Percentiles rank a stretch among this genome's conserved stretches.
phyloP scores from a whole-genome alignment of 2,329 filamentous ascomycete genomes.

The Calonectria hawksworthii region DNA sequence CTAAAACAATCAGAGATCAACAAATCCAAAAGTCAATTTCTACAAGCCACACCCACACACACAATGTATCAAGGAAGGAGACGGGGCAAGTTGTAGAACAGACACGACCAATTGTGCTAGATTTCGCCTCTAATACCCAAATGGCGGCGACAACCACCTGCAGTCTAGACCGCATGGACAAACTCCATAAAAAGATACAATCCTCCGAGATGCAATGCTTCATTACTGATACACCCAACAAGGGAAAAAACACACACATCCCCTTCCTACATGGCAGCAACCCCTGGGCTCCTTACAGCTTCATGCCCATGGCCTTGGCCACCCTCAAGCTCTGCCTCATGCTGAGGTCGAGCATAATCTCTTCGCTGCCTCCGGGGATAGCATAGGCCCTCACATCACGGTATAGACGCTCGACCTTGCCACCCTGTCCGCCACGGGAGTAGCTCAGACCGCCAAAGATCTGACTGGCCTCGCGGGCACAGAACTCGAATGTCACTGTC shows the following conservation, averaged over 20 bases:
- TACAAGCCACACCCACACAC: background rate
- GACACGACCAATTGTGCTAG: background rate
- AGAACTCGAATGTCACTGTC: constrained; percentile 97
- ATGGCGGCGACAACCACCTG: constrained; percentile 9
- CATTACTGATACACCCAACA: constrained; percentile 17
- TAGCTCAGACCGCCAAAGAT: constrained; percentile 97
- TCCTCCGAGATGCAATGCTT: constrained; percentile 13
- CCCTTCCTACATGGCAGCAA: background rate
- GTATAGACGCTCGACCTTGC: constrained; percentile 94
- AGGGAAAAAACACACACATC: background rate
- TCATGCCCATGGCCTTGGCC: constrained; percentile 94
- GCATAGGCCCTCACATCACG: constrained; percentile 96
- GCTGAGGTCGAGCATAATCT: constrained; percentile 98
- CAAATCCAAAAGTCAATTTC: background rate
- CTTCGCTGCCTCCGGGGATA: constrained; percentile 94
- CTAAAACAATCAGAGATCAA: background rate
- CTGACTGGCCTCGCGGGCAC: constrained; percentile 94
- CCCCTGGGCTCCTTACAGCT: constrained; percentile 72
- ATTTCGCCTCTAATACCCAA: constrained; percentile 20
- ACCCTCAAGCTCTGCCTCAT: constrained; percentile 93
- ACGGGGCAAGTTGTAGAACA: background rate
- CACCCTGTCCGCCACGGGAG: constrained; percentile 92
- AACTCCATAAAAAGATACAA: constrained; percentile 9
- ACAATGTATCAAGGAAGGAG: background rate
- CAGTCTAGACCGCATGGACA: background rate